Evolutionary conservation across 2,329 filamentous ascomycete genomes (phyloP).

Genomic region (Sordariomycetes sp.): DNA sequence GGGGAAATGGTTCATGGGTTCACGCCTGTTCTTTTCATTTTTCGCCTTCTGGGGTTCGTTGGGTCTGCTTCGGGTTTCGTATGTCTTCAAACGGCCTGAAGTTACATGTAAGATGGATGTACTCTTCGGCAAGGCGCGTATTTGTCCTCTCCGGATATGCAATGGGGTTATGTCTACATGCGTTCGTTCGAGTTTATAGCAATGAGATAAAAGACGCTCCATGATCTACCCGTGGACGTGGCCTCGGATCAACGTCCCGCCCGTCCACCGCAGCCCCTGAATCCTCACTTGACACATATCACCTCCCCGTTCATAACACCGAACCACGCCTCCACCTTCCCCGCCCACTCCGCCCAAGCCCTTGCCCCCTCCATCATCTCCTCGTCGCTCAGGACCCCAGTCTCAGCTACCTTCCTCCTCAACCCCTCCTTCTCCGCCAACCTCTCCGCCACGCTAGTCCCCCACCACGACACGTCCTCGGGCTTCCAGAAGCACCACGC

Average conservation of each 20-base stretch:
- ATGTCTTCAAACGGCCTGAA: conserved; percentile 6
- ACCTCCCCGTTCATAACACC: conserved; percentile 6
- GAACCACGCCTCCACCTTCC: conserved; percentile 4
- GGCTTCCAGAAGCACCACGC: conserved; percentile 1
- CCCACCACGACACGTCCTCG: conserved; percentile 4
- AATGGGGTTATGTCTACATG: neutral
- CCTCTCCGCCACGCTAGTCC: conserved; percentile 3
- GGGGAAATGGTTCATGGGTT: neutral
- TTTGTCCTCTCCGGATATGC: neutral
- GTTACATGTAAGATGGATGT: neutral
- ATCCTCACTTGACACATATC: conserved; percentile 1
- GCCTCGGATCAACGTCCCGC: neutral
- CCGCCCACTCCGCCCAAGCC: conserved; percentile 2
- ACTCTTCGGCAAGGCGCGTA: neutral
- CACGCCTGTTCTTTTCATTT: neutral
- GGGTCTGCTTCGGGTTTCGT: conserved; percentile 3
- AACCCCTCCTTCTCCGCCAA: conserved; percentile 1
- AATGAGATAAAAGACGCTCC: neutral
- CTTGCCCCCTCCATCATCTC: conserved; percentile 1
- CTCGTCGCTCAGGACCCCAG: neutral
- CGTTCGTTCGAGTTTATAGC: neutral
- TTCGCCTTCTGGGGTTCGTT: conserved; percentile 1
- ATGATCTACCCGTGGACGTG: neutral
- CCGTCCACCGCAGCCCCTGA: neutral
- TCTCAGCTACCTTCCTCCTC: neutral